Conservation (phyloP, 2,329 filamentous ascomycete genomes). For the Simplicillium sp. region DNA sequence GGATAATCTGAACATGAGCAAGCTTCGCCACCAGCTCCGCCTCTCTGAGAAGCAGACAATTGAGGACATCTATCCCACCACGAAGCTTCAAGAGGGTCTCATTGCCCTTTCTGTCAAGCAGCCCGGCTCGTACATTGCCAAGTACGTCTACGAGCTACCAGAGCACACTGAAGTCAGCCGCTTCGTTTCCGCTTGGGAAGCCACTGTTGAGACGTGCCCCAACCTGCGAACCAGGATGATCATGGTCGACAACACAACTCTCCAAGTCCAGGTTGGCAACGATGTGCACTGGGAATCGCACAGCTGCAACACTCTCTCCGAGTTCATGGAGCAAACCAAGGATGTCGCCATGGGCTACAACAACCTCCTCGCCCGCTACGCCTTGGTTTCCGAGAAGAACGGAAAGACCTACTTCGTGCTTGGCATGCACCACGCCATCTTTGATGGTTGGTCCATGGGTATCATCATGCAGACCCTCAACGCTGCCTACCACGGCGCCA, state of each 20-base stretch:
- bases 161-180: constrained; percentile 1
- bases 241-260: constrained; percentile 24
- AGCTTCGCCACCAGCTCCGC: no score
- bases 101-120: neutral
- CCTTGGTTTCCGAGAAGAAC: constrained; percentile 6
- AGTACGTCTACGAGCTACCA: constrained; percentile 1
- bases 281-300: constrained; percentile 19
- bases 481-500: constrained; percentile 7
- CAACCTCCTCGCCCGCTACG: constrained; percentile 22
- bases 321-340: no score
- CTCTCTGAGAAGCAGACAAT: neutral
- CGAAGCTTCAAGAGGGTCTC: neutral
- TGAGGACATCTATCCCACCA: constrained; percentile 1
- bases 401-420: constrained; percentile 1
- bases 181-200: constrained; percentile 6
- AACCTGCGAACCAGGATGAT: constrained; percentile 23
- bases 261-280: constrained; percentile 27
- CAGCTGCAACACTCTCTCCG: neutral
- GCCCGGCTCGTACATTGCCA: constrained; percentile 6
- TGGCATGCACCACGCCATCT: constrained; percentile 8
- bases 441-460: constrained; percentile 8
- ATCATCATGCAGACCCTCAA: constrained; percentile 5
- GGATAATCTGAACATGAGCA: no score
- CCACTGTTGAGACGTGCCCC: constrained; percentile 2
- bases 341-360: no score